Conservation (phyloP, 2,329 filamentous ascomycete genomes). For the Colletotrichum magnum region DNA sequence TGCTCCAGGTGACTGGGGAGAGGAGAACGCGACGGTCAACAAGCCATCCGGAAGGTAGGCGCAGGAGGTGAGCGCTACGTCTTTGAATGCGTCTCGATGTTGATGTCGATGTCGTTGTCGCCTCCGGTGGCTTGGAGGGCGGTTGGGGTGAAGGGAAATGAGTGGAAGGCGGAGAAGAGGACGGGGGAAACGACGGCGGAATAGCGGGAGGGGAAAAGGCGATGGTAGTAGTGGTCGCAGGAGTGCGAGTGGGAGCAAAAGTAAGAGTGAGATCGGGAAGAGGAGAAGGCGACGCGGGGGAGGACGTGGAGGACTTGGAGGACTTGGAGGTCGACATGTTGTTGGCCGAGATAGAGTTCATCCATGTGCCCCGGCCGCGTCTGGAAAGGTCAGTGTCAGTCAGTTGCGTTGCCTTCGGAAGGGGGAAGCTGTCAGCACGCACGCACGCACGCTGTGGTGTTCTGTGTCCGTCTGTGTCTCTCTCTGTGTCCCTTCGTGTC, state of each 20-base stretch:
- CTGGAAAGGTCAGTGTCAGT: constrained; percentile 40
- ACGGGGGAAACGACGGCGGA: not conserved
- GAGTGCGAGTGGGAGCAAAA: not conserved
- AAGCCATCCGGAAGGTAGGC: not conserved
- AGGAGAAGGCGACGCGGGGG: constrained; percentile 22
- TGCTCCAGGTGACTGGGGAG: constrained; percentile 1
- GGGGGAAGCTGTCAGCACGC: not conserved
- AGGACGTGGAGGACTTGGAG: not conserved
- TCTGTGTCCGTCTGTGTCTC: too few relatives aligned
- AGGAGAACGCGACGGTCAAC: constrained; percentile 9
- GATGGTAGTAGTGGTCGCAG: constrained; percentile 1
- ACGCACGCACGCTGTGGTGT: not conserved
- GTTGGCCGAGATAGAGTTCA: constrained; percentile 36
- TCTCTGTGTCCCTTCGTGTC: too few relatives aligned
- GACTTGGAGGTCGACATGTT: not conserved
- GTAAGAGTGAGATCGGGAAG: not conserved
- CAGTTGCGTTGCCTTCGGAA: constrained; percentile 6
- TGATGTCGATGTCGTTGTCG: constrained; percentile 4
- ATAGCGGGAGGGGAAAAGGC: not conserved
- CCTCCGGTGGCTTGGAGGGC: not conserved
- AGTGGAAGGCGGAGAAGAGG: not conserved
- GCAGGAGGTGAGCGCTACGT: not conserved
- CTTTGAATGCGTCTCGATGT: not conserved
- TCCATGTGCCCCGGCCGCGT: constrained; percentile 38
- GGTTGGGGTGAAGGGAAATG: not conserved